Base-by-base conservation (phyloP, 1,284 basidiomycete species). In the Puccinia triticina region DNA sequence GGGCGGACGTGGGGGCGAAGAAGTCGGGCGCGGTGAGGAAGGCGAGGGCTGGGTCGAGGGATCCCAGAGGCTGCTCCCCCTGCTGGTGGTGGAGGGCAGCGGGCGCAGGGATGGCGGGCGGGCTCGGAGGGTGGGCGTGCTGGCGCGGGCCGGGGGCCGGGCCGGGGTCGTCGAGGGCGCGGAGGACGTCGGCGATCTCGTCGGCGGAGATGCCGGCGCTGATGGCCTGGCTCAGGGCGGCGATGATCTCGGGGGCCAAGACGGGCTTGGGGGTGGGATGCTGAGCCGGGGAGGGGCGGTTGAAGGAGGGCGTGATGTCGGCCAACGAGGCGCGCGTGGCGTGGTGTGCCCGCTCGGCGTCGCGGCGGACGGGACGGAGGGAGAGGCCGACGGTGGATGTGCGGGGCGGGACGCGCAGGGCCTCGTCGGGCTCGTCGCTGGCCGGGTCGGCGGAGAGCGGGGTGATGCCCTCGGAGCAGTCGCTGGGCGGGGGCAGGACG, bases 381-480 rank as follows among this genome's bases (percentile, higher is more conserved):
- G n/a, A n/a, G n/a, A n/a, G n/a, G n/a, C n/a, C n/a, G n/a, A n/a
- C n/a, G n/a, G n/a, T n/a, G n/a, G n/a, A n/a, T n/a, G n/a, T n/a
- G n/a, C n/a, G n/a, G n/a, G n/a, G n/a, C n/a, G n/a, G n/a, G n/a
- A n/a, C n/a, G n/a, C n/a, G n/a, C n/a, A n/a, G n/a, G n/a, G n/a
- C n/a, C n/a, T n/a, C n/a, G n/a, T 79, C 66, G 10, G 32, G 64
- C 26, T 79, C 77, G 46, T 79, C 77, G 46, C 77, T 79, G 11
- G 23, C n/a, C 8, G 53, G 53, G 37, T 71, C 77, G 40, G 26
- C 43, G 16, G 77, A 71, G 40, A 48, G 55, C 1, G 78, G 69
- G 18, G 69, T 73, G 32, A 80, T 80, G 29, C 78, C 78, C 53
- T 80, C 78, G 11, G 78, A 80, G 21, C 78, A 80, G 43, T 80